Percentiles rank a stretch among this genome's conserved stretches.
These are phyloP conservation scores for Phaffia tasmanica DNA, from an alignment of 768 basidiomycete species.

Conservation along the genomic window DNA sequence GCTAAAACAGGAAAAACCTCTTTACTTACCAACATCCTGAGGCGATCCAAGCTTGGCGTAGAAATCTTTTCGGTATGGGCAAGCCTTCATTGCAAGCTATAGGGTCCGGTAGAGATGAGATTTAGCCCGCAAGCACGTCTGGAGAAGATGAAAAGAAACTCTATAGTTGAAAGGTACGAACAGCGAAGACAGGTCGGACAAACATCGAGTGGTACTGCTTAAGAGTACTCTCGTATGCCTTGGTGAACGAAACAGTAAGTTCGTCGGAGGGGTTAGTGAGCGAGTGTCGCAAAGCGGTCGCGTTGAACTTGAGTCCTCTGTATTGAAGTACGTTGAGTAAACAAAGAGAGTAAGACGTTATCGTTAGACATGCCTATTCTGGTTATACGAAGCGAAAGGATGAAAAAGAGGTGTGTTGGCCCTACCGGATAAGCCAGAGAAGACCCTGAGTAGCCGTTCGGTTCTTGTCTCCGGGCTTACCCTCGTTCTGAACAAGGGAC, in stretches of 20 bases:
- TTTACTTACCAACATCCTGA: slow-evolving; percentile 35
- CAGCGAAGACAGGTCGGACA: slow-evolving; percentile 48
- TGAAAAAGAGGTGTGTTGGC: not conserved
- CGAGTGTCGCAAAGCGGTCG: slow-evolving; percentile 53
- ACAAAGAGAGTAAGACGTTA: not conserved
- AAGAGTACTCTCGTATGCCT: slow-evolving; percentile 69
- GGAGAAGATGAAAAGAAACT: not conserved
- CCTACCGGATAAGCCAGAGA: slow-evolving; percentile 67
- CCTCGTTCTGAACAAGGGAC: slow-evolving; percentile 65
- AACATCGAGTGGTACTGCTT: slow-evolving; percentile 76
- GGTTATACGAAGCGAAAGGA: not conserved
- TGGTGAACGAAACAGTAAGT: slow-evolving; percentile 61
- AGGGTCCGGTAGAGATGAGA: not conserved
- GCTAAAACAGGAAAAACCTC: not conserved
- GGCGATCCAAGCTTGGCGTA: slow-evolving; percentile 49
- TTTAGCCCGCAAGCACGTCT: not conserved
- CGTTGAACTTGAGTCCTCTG: slow-evolving; percentile 79
- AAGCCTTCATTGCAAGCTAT: slow-evolving; percentile 58
- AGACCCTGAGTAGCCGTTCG: slow-evolving; percentile 78
- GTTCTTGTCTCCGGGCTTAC: slow-evolving; percentile 62
- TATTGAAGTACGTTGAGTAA: not conserved
- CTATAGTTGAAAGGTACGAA: slow-evolving; percentile 36
- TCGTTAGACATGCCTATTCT: not conserved
- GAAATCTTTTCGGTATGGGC: slow-evolving; percentile 52
- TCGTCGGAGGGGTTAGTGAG: slow-evolving; percentile 58